Base-by-base conservation (phyloP, 2,329 filamentous ascomycete species). In the Colletotrichum chlorophyti region DNA sequence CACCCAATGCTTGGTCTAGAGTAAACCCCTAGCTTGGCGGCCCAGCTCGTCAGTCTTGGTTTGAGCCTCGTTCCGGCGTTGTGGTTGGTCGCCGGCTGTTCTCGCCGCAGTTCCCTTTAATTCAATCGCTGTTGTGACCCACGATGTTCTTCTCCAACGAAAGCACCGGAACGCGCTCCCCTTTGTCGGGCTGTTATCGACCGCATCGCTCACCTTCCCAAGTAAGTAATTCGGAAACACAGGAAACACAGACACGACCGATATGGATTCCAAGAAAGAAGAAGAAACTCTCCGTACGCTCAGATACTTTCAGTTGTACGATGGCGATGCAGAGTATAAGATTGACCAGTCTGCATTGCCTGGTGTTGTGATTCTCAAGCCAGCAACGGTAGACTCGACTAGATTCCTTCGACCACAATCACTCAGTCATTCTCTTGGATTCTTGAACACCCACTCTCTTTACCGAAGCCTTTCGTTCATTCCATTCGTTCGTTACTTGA, bases 31-130 rank as follows among this genome's bases (percentile, higher is more conserved):
- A 29, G 15, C 43, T 40, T 19, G 19, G 26, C 10, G 27, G 15
- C n/a, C 27, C 15, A 19, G n/a, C 15, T 21, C 15, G 17, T 45
- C 17, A 32, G 55, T 59, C 37, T 42, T 37, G 42, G 29, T 43
- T 38, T 60, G 51, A 50, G 43, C 43, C 51, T 57, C 38, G 4
- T 11, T 34, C 15, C 21, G 8, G 24, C 8, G 42, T n/a, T 7
- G 24, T 57, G 57, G 52, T 60, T 60, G 57, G 51, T 34, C 19
- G 15, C 32, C 45, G 45, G 43, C 38, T 48, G 15, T 48, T 37
- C 17, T 47, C 27, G 17, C 38, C 38, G 12, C 26, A 27, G 45
- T 35, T 45, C 31, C 52, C 43, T 59, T 57, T 57, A 57, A 57
- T 60, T 60, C 57, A 60, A 60, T 43, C 49, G 27, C 45, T 37